Evolutionary conservation across 768 basidiomycete species (phyloP).

Genomic region (Boletus barrowsii): DNA sequence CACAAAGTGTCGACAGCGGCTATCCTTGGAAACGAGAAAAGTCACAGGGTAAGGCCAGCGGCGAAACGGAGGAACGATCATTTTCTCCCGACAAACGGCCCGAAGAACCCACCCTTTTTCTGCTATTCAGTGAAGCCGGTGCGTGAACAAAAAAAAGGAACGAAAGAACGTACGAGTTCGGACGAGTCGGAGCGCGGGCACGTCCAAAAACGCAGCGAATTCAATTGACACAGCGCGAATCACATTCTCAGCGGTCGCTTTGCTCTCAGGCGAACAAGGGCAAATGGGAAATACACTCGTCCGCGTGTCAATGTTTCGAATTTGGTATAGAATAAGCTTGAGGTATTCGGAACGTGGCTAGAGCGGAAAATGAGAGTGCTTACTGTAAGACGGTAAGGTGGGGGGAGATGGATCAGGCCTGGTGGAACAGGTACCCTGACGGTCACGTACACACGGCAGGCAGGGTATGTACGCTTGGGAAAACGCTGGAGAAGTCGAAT

Average conservation of each 20-base stretch:
- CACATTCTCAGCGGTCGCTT: not conserved
- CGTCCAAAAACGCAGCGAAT: not conserved
- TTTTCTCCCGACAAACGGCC: not conserved
- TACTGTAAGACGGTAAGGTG: not conserved
- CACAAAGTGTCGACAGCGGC: not conserved
- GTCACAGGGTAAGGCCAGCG: not conserved
- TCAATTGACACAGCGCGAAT: not conserved
- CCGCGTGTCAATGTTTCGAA: not conserved
- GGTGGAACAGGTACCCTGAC: not conserved
- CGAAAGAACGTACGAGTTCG: not conserved
- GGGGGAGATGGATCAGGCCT: not conserved
- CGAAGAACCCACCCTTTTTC: not conserved
- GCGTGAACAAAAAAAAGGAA: not conserved
- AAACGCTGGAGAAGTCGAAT: not conserved
- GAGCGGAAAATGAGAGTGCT: not conserved
- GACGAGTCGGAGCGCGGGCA: not conserved
- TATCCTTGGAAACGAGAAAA: not conserved
- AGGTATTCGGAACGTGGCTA: not conserved
- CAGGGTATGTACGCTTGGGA: slow-evolving; percentile 3
- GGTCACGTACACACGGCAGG: not conserved
- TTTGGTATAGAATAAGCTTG: not conserved
- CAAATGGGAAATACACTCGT: not conserved
- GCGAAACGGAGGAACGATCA: not conserved
- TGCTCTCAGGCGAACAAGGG: not conserved
- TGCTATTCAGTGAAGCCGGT: not conserved